Evolutionary conservation across 345 rosid genomes (phyloP).

Genomic region (Populus deltoides): DNA sequence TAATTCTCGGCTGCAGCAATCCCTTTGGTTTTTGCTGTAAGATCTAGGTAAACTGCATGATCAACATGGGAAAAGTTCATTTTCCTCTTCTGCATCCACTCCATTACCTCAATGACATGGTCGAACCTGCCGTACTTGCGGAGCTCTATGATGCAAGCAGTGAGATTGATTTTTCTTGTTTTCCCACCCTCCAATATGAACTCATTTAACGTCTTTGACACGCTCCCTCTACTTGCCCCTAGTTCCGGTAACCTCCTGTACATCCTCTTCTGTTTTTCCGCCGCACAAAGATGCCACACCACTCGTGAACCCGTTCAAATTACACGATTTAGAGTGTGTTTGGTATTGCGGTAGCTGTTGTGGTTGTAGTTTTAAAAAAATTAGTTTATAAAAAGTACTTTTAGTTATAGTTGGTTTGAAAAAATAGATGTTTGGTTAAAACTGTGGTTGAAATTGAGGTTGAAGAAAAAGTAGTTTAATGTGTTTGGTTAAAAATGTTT

Average conservation of each 20-base stretch:
- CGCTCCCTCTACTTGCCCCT: slow-evolving; percentile 45
- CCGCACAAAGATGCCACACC: slow-evolving; percentile 29
- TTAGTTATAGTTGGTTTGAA: too few relatives aligned
- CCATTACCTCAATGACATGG: slow-evolving; percentile 65
- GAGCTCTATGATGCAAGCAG: slow-evolving; percentile 45
- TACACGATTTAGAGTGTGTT: too few relatives aligned
- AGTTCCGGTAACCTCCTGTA: slow-evolving; percentile 54
- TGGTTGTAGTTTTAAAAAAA: too few relatives aligned
- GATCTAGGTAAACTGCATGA: slow-evolving; percentile 55
- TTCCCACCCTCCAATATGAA: slow-evolving; percentile 47
- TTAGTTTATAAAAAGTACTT: too few relatives aligned
- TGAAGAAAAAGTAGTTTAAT: too few relatives aligned
- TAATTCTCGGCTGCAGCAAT: slow-evolving; percentile 57
- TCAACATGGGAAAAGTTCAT: slow-evolving; percentile 38
- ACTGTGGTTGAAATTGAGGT: too few relatives aligned
- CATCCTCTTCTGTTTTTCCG: slow-evolving; percentile 12
- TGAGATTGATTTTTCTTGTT: slow-evolving; percentile 37
- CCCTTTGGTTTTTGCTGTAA: slow-evolving; percentile 56
- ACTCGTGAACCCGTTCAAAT: slow-evolving; percentile 20
- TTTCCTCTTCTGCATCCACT: slow-evolving; percentile 79
- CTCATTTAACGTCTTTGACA: slow-evolving; percentile 50
- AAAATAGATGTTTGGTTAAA: too few relatives aligned
- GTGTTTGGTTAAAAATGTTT: too few relatives aligned
- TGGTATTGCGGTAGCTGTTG: too few relatives aligned
- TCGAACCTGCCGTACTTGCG: slow-evolving; percentile 49